phyloP scores from a whole-genome alignment of 2,329 filamentous ascomycete species.

The Microsporum audouinii region DNA sequence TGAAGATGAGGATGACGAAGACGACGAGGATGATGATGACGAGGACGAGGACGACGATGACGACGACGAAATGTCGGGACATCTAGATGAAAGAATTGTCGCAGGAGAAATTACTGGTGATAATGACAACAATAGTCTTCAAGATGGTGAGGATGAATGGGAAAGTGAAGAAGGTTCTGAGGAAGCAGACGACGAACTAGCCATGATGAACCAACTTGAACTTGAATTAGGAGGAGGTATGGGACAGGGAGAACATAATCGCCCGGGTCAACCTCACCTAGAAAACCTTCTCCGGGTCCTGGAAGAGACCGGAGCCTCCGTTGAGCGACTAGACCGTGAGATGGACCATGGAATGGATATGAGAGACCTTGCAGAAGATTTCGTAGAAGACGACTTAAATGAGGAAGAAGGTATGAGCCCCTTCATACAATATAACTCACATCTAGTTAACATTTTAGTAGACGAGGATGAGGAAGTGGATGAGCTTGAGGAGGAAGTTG shows the following conservation, averaged over 20 bases:
- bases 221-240: conserved; percentile 30
- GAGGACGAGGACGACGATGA: conserved; percentile 44
- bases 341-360: conserved; percentile 36
- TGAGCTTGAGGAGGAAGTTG: conserved; percentile 27
- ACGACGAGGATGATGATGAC: conserved; percentile 46
- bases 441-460: conserved; percentile 27
- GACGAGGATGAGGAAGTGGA: conserved; percentile 47
- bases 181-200: conserved; percentile 33
- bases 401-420: conserved; percentile 42
- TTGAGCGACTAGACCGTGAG: conserved; percentile 33
- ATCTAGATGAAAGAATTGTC: conserved; percentile 44
- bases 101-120: conserved; percentile 46
- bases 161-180: conserved; percentile 39
- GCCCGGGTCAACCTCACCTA: conserved; percentile 28
- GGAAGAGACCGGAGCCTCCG: conserved; percentile 31
- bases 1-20: conserved; percentile 48
- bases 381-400: conserved; percentile 43
- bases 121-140: conserved; percentile 41
- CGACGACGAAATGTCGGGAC: conserved; percentile 48
- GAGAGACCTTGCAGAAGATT: conserved; percentile 37
- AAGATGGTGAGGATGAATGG: conserved; percentile 40
- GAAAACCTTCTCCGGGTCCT: conserved; percentile 38
- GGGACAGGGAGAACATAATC: conserved; percentile 30
- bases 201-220: conserved; percentile 36
- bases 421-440: background rate